Base-by-base conservation (phyloP, 345 rosid species). In the Corchorus olitorius region DNA sequence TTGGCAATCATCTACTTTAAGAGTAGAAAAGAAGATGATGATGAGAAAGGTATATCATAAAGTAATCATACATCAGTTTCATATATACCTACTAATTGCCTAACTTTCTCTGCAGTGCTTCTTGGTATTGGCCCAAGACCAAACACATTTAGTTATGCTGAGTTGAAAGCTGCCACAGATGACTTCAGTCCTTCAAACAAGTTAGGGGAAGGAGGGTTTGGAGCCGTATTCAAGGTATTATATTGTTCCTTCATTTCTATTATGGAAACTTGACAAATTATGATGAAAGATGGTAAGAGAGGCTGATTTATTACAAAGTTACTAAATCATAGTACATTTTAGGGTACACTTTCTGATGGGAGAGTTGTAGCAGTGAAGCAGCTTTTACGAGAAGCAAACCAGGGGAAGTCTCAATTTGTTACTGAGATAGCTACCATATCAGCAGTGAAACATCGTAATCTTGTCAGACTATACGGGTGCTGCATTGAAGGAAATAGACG, bases 401-500 rank as follows among this genome's bases (percentile, higher is more conserved):
- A 82, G 74, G 94, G 94, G 79, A 71, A 79, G 54, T 72, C 41
- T 54, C 84, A 82, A 43, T 85, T 85, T 66, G 34, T 78, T 65
- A 43, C 83, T 41, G 88, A 85, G 80, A 80, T 85, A 33, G 81
- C 86, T 4, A 78, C 69, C 45, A 78, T 83, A 65, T 63, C 92
- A 70, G 89, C 89, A 43, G 90, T 87, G 65, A 90, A 89, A 71
- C 90, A 89, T 75, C 87, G 90, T 39, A 89, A 90, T 79, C 93
- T 92, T 48, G 93, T 92, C 64, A 90, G 89, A 82, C 73, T 90
- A 64, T 80, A 92, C 33, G 92, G 93, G 16, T 90, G 93, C 83
- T 89, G 94, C 84, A 88, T 89, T 8, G 93, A 87, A 67, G 92
- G 91, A 60, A 75, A 81, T 4, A 85, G 79, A 43, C 83, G 86